Evolutionary conservation across 2,329 filamentous ascomycete genomes (phyloP).

Genomic region (Cyanodermella asteris): DNA sequence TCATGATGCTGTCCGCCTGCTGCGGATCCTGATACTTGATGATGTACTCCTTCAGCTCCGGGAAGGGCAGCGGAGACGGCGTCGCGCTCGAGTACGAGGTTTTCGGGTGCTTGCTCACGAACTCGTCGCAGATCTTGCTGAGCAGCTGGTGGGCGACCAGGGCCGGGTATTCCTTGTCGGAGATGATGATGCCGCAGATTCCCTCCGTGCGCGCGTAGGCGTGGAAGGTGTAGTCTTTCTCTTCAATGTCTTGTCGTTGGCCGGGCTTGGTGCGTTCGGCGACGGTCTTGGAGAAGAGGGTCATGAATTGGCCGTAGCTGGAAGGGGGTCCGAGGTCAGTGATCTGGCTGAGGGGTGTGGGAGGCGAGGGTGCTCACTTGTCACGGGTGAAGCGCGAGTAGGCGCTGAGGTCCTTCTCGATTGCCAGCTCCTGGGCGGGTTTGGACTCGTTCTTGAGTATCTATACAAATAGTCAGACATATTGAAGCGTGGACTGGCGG

Average conservation of each 20-base stretch:
- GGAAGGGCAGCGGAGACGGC: conserved; percentile 38
- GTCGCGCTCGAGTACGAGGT: conserved; percentile 38
- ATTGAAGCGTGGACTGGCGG: too few relatives aligned
- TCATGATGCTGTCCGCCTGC: conserved; percentile 78
- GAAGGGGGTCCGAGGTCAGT: conserved; percentile 6
- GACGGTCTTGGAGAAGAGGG: conserved; percentile 65
- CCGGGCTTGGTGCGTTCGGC: conserved; percentile 67
- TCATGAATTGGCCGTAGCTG: conserved; percentile 50
- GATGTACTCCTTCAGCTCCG: conserved; percentile 60
- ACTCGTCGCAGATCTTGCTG: conserved; percentile 73
- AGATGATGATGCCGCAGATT: conserved; percentile 56
- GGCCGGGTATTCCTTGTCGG: conserved; percentile 51
- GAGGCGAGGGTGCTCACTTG: conserved; percentile 27
- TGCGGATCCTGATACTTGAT: conserved; percentile 65
- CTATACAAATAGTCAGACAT: conserved; percentile 5
- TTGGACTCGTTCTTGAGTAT: conserved; percentile 39
- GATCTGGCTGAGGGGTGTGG: not conserved
- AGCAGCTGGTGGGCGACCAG: conserved; percentile 72
- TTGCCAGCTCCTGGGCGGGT: conserved; percentile 54
- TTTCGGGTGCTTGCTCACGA: conserved; percentile 52
- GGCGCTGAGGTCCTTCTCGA: conserved; percentile 54
- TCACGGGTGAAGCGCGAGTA: conserved; percentile 62
- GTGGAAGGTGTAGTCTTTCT: conserved; percentile 62
- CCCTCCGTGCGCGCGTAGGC: conserved; percentile 56
- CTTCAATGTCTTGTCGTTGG: conserved; percentile 65